These are phyloP conservation scores for Avena insularis DNA, from an alignment of 176 grass and related monocot species.

Conservation along the genomic window DNA sequence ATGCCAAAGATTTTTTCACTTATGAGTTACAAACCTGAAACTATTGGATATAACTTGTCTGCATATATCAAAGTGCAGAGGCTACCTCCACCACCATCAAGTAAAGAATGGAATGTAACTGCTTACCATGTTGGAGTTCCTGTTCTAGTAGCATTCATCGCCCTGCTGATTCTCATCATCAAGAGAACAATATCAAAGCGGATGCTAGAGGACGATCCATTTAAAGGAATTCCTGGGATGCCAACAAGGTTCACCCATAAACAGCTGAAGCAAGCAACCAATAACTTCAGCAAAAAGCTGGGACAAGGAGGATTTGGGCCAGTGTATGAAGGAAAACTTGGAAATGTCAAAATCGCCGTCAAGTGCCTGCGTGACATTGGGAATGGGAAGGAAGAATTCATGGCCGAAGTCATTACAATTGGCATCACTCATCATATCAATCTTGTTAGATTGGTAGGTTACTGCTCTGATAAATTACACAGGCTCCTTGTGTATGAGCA, in stretches of 20 bases:
- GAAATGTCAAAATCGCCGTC: constrained; percentile 58
- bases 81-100: constrained; percentile 38
- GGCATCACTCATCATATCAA: constrained; percentile 84
- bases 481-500: constrained; percentile 83
- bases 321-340: constrained; percentile 64
- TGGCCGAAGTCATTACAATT: constrained; percentile 78
- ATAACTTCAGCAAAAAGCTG: constrained; percentile 81
- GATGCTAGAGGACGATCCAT: constrained; percentile 64
- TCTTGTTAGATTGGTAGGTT: constrained; percentile 74
- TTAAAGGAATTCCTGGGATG: constrained; percentile 67
- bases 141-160: constrained; percentile 46
- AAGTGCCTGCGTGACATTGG: constrained; percentile 71
- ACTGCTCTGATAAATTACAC: constrained; percentile 76
- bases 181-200: constrained; percentile 34
- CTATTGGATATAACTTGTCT: constrained; percentile 65
- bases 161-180: constrained; percentile 46
- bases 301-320: constrained; percentile 88
- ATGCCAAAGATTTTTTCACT: constrained; percentile 68
- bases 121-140: constrained; percentile 38
- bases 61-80: constrained; percentile 83
- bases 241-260: constrained; percentile 70
- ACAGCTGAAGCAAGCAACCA: constrained; percentile 69
- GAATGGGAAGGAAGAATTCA: constrained; percentile 82
- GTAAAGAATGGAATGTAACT: constrained; percentile 35
- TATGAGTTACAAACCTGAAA: constrained; percentile 50